Evolutionary conservation across 1,284 basidiomycete genomes (phyloP).

Genomic region (Coniophora puteana): DNA sequence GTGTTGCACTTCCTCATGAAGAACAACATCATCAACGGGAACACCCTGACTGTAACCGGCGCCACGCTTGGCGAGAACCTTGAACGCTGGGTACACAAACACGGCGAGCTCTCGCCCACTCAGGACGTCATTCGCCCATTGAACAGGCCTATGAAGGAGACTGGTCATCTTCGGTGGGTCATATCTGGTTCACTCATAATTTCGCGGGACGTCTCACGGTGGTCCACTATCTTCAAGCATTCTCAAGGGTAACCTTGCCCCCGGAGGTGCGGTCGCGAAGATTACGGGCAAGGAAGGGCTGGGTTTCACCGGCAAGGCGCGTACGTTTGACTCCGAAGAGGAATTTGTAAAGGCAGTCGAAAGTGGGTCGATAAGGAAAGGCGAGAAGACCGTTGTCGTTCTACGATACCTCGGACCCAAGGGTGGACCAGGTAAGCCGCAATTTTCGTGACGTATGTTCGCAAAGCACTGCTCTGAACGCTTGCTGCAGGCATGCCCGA

Average conservation of each 20-base stretch:
- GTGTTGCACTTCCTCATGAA: slow-evolving; percentile 80
- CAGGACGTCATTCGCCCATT: slow-evolving; percentile 87
- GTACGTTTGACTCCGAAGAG: slow-evolving; percentile 81
- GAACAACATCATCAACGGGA: slow-evolving; percentile 80
- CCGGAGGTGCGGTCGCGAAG: slow-evolving; percentile 91
- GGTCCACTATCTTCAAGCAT: too few species aligned
- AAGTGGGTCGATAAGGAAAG: slow-evolving; percentile 74
- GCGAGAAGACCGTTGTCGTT: slow-evolving; percentile 89
- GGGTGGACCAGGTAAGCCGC: slow-evolving; percentile 75
- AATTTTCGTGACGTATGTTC: too few species aligned
- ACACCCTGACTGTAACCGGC: slow-evolving; percentile 86
- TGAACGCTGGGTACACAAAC: slow-evolving; percentile 75
- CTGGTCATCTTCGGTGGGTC: slow-evolving; percentile 79
- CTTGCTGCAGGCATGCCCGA: slow-evolving; percentile 77
- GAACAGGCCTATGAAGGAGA: slow-evolving; percentile 82
- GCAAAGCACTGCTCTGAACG: slow-evolving; percentile 7
- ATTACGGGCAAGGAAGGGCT: slow-evolving; percentile 93
- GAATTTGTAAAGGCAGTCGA: slow-evolving; percentile 82
- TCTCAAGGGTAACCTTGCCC: slow-evolving; percentile 84
- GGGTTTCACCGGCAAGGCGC: slow-evolving; percentile 78
- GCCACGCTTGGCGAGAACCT: slow-evolving; percentile 86
- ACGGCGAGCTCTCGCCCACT: slow-evolving; percentile 64
- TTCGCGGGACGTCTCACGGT: slow-evolving; percentile 6
- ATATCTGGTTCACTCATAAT: slow-evolving; percentile 1
- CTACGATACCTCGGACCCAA: slow-evolving; percentile 87